Evolutionary conservation across 495 filamentous ascomycete species (phyloP).

Genomic region (Neurospora pannonica): DNA sequence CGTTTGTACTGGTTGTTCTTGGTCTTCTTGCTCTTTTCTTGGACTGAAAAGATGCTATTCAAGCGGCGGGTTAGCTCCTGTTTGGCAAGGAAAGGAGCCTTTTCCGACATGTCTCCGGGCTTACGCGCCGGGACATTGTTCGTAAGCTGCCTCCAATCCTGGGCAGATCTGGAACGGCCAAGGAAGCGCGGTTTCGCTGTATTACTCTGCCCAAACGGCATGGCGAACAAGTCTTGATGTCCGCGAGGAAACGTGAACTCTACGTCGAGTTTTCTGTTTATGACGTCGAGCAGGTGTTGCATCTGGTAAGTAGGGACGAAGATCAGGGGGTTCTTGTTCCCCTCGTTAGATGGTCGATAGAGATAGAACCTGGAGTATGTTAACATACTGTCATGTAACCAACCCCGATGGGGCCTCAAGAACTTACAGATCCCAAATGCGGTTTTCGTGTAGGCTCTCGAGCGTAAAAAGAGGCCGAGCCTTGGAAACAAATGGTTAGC

Average conservation of each 20-base stretch:
- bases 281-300: slow-evolving; percentile 43
- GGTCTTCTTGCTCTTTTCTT: slow-evolving; percentile 14
- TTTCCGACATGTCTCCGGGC: slow-evolving; percentile 11
- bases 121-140: slow-evolving; percentile 15
- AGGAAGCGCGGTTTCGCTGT: slow-evolving; percentile 55
- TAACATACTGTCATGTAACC: not conserved
- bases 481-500: slow-evolving; percentile 15
- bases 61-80: slow-evolving; percentile 7
- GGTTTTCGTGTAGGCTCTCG: slow-evolving; percentile 41
- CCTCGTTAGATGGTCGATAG: slow-evolving; percentile 33
- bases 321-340: slow-evolving; percentile 41
- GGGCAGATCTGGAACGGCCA: slow-evolving; percentile 38
- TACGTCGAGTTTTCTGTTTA: slow-evolving; percentile 44
- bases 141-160: slow-evolving; percentile 23
- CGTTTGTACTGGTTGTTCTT: slow-evolving; percentile 38
- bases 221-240: slow-evolving; percentile 38
- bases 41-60: slow-evolving; percentile 5
- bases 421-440: slow-evolving; percentile 69
- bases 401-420: not conserved
- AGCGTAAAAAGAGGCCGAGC: slow-evolving; percentile 45
- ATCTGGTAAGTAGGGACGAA: slow-evolving; percentile 58
- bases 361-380: slow-evolving; percentile 44
- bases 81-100: slow-evolving; percentile 4
- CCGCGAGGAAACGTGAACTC: slow-evolving; percentile 42
- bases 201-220: slow-evolving; percentile 47